A percentile compares a stretch with the other conserved stretches of the same genome.
Conservation (phyloP, 2,329 filamentous ascomycete species). For the Venturia effusa region DNA sequence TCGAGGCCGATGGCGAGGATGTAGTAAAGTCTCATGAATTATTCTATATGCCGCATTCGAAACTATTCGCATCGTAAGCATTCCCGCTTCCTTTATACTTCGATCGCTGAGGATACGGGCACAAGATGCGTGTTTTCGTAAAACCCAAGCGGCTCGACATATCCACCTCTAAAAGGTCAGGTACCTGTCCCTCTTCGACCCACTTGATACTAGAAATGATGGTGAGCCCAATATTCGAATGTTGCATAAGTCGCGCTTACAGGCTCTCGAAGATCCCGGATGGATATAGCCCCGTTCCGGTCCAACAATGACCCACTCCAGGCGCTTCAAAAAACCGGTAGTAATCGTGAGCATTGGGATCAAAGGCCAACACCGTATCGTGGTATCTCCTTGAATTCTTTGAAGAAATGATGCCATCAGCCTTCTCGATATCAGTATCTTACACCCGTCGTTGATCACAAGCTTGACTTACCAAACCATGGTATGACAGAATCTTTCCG, state of each 20-base stretch:
- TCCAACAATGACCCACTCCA: conserved; percentile 13
- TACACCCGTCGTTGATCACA: background rate
- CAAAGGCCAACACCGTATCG: conserved; percentile 3
- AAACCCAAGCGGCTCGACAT: background rate
- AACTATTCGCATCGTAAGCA: background rate
- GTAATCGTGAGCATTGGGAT: conserved; percentile 12
- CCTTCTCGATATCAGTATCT: conserved; percentile 3
- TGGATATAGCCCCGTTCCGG: conserved; percentile 8
- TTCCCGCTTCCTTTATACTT: conserved; percentile 1
- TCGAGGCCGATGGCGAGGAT: background rate
- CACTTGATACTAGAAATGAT: background rate
- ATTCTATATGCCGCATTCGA: background rate
- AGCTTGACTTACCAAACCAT: conserved; percentile 4
- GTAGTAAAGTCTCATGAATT: background rate
- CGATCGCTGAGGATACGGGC: conserved; percentile 10
- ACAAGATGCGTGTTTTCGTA: conserved; percentile 6
- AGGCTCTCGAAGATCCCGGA: conserved; percentile 10
- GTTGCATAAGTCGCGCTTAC: background rate
- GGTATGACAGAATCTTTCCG: conserved; percentile 11
- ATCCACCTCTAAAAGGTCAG: conserved; percentile 4
- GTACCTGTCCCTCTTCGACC: conserved; percentile 11
- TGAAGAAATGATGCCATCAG: conserved; percentile 6
- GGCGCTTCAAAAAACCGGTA: conserved; percentile 14
- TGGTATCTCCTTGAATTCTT: conserved; percentile 7
- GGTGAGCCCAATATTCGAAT: background rate